Evolutionary conservation across 2,329 filamentous ascomycete species (phyloP), one percentile per base, ranked within the genome.

Genomic region (Knufia fluminis): DNA sequence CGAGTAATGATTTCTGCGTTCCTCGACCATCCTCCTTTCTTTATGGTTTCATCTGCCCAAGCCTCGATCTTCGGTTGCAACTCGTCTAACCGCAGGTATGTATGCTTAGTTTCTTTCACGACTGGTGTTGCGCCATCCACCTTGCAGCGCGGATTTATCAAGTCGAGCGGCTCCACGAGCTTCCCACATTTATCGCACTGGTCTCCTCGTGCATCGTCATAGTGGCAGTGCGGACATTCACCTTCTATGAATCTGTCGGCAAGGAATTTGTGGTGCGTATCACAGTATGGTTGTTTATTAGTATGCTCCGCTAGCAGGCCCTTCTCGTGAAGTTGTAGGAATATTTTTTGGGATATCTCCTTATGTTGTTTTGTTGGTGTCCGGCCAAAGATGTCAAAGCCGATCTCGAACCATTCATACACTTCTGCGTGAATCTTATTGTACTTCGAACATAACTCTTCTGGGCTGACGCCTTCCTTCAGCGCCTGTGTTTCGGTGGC

Each of bases 341-440:
- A 97, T 57, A 97, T 90, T 55, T 86, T 80, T 69, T 97, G 92
- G 8, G 90, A 86, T 60, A 98, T 97, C 58, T 88, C 79, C 19
- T 89, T 96, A 69, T 97, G 92, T 61, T 92, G 79, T 48, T 79
- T 70, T 16, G 91, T 97, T 2, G 90, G 88, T 3, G 92, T 97
- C 52, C 90, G 84, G 54, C 90, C 92, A 64, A 97, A 98, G 68
- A 90, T 83, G 70, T 97, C 91, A 64, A 97, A 97, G 51, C 79
- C 82, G 62, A 97, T 91, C 63, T 89, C 81, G 71, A 98, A 98
- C 88, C 91, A 96, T 66, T 94, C 79, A 68, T 97, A 97, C 57
- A 96, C 85, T 43, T 85, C 86, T 61, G 88, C 82, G 70, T 96
- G 91, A 52, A 94, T 81, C 61, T 80, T 81, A 71, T 94, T 86